Evolutionary conservation across 257 asterid genomes (phyloP).

Genomic region (Rhazya stricta): DNA sequence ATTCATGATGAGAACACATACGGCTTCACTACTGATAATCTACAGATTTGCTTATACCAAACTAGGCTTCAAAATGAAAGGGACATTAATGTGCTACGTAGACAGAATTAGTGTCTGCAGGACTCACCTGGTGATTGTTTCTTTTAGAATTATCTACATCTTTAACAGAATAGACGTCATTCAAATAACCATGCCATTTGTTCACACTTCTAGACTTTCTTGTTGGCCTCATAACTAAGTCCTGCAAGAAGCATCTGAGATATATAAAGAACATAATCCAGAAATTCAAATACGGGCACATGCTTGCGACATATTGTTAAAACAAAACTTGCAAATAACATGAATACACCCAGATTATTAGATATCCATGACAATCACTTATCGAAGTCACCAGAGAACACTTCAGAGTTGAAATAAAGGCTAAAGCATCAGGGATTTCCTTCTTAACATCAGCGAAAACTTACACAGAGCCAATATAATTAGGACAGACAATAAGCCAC

Average conservation of each 20-base stretch:
- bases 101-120: neutral
- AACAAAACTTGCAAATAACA: too few relatives aligned
- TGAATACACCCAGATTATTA: neutral
- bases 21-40: too few relatives aligned
- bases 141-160: conserved; percentile 50
- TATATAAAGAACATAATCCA: neutral
- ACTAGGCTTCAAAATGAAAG: too few relatives aligned
- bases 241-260: conserved; percentile 22
- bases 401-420: neutral
- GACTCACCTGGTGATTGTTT: conserved; percentile 58
- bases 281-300: neutral
- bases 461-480: too few relatives aligned
- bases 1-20: too few relatives aligned
- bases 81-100: too few relatives aligned
- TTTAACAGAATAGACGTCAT: conserved; percentile 56
- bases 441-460: too few relatives aligned
- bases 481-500: too few relatives aligned
- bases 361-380: neutral
- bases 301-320: neutral
- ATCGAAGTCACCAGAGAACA: neutral
- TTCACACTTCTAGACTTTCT: conserved; percentile 57
- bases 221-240: conserved; percentile 49
- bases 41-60: too few relatives aligned
- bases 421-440: too few relatives aligned
- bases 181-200: conserved; percentile 38